Percentiles rank a stretch among this genome's conserved stretches.
phyloP scores from a whole-genome alignment of 2,329 filamentous ascomycete genomes.

The Alternaria incomplexa region DNA sequence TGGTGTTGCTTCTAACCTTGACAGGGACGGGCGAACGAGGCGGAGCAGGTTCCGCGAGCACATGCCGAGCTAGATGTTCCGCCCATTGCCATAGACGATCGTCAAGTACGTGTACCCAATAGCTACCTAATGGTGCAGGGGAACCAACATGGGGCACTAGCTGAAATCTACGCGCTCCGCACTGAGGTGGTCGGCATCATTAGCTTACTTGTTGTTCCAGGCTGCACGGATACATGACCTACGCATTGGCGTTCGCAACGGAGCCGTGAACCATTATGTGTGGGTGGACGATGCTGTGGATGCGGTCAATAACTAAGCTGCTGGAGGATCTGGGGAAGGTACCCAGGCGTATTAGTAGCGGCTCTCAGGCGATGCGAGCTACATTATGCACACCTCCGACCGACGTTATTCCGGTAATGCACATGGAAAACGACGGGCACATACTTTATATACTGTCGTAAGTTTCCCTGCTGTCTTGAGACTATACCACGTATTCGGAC shows the following conservation, averaged over 20 bases:
- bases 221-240: neutral
- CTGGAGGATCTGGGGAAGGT: conserved; percentile 2
- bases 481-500: neutral
- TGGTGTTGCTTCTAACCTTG: neutral
- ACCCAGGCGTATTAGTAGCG: neutral
- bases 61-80: conserved; percentile 1
- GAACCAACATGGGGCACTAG: conserved; percentile 1
- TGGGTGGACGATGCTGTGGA: neutral
- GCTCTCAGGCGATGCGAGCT: conserved; percentile 1
- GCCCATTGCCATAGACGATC: neutral
- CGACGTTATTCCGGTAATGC: conserved; percentile 10
- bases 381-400: neutral
- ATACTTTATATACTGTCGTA: neutral
- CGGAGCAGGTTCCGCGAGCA: conserved; percentile 6
- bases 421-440: neutral
- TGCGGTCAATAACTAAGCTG: neutral
- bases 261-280: neutral
- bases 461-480: conserved; percentile 1
- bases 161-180: neutral
- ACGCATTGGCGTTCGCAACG: neutral
- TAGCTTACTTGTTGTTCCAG: neutral
- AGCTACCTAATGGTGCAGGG: conserved; percentile 3
- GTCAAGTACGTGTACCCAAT: conserved; percentile 6
- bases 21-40: neutral
- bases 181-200: neutral